Conservation (phyloP, 805 yeast species). For the Yamadazyma nakazawae region DNA sequence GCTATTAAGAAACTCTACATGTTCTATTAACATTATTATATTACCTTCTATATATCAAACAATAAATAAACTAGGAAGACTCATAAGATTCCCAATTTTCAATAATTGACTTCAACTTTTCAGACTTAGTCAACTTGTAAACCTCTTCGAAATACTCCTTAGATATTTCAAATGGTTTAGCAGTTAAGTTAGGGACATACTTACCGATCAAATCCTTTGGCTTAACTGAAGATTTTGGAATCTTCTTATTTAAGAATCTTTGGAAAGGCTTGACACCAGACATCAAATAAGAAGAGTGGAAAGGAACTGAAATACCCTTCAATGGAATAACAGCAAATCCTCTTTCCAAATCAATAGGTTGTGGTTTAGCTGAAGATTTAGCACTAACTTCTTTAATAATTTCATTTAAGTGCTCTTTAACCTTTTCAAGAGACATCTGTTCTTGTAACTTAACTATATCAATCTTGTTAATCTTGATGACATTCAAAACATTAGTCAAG, state of each 20-base stretch:
- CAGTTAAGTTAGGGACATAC: constrained; percentile 98
- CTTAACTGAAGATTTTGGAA: constrained; percentile 91
- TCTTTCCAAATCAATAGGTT: constrained; percentile 95
- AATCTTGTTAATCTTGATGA: constrained; percentile 90
- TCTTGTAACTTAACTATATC: constrained; percentile 86
- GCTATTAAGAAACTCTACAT: neutral
- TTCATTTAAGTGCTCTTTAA: constrained; percentile 81
- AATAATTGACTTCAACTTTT: constrained; percentile 81
- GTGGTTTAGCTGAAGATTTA: constrained; percentile 82
- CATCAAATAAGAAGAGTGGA: constrained; percentile 98
- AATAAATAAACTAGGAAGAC: constrained; percentile 33
- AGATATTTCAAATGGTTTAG: constrained; percentile 92
- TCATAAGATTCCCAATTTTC: constrained; percentile 94
- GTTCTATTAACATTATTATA: neutral
- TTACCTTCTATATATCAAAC: constrained; percentile 2
- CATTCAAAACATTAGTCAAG: constrained; percentile 87
- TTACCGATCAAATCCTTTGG: constrained; percentile 90
- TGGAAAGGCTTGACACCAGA: constrained; percentile 99
- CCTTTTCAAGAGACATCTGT: constrained; percentile 79
- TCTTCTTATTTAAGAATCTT: constrained; percentile 93
- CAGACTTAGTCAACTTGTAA: constrained; percentile 85
- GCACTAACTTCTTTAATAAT: constrained; percentile 83
- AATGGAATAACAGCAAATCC: constrained; percentile 98
- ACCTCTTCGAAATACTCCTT: constrained; percentile 98
- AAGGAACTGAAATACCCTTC: constrained; percentile 98